Evolutionary conservation across 208 protist genomes (phyloP).

Genomic region (Leishmania tarentolae): DNA sequence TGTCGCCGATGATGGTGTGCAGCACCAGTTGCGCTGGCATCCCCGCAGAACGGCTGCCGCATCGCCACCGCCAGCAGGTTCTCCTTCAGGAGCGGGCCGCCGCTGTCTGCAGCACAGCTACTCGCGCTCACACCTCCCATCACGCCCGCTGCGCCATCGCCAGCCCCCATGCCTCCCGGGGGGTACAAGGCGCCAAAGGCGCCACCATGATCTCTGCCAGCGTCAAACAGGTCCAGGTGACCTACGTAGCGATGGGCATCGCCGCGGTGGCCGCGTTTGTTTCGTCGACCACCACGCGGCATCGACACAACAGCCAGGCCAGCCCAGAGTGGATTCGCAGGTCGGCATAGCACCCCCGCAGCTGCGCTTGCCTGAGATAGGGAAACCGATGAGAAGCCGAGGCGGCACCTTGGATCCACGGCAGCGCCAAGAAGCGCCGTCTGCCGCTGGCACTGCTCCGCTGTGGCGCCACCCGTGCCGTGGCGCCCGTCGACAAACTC

Average conservation of each 20-base stretch:
- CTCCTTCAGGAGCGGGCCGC: conserved; percentile 36
- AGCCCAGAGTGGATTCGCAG: conserved; percentile 16
- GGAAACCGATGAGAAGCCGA: conserved; percentile 23
- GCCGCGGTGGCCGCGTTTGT: conserved; percentile 19
- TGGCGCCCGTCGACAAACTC: neutral
- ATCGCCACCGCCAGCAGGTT: conserved; percentile 42
- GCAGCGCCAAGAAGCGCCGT: conserved; percentile 15
- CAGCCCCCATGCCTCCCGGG: neutral
- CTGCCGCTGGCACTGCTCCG: conserved; percentile 9
- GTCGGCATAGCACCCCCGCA: conserved; percentile 18
- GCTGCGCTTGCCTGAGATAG: neutral
- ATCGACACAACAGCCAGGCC: conserved; percentile 24
- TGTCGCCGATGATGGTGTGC: conserved; percentile 7
- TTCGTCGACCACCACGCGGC: conserved; percentile 12
- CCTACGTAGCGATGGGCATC: neutral
- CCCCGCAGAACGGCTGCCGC: conserved; percentile 34
- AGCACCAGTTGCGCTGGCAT: neutral
- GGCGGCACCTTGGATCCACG: conserved; percentile 17
- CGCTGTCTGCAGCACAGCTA: neutral
- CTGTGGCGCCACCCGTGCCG: neutral
- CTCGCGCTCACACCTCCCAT: neutral
- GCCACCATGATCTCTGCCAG: neutral
- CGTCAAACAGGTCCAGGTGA: neutral
- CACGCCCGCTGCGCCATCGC: neutral
- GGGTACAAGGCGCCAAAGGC: neutral